Base-by-base conservation (phyloP, 2,329 filamentous ascomycete genomes). In the Arthrobotrys sinensis region DNA sequence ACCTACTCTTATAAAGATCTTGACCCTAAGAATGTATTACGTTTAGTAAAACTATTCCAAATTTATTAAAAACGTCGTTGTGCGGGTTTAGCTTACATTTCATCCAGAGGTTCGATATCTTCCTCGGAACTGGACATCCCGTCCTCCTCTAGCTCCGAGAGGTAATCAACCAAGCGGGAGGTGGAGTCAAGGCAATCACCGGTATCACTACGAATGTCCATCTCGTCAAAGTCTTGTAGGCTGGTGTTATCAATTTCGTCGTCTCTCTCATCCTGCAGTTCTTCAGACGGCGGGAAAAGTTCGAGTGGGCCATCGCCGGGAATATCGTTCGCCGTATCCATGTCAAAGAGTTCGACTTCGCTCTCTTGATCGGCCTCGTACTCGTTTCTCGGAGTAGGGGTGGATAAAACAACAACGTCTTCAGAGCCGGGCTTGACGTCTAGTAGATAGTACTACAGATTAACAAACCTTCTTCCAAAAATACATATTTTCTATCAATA, bases 311-410 rank as follows among this genome's bases (percentile, higher is more conserved):
- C 6, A 16, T 38, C 4, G n/a, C 28, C 62, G 2, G 24, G 24
- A 36, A 32, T 11, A 32, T 14, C 10, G 12, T 64, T 14, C 10
- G 21, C 46, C 45, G 14, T 48, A 28, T 32, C 12, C 21, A 28
- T 28, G 4, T 4, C 24, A 28, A 4, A 28, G 4, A 28, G 24
- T 4, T 28, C 10, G 11, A 19, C 10, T 65, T 11, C 28, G 52
- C 43, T 21, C 4, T 53, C 16, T 53, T n/a, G 1, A 46, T 2
- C 14, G 28, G 34, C 63, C n/a, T 63, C 36, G 16, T 14, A 28
- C 34, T 16, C 63, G 14, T 10, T 6, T 53, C 11, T 53, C 1
- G 43, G 63, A n/a, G 63, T 66, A 1, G 46, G 46, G 28, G 63
- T 66, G 10, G 63, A 66, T 12, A 66, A 24, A 55, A 36, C 32